Base-by-base conservation (phyloP, 164 flowering plant species). In the Saururus chinensis region DNA sequence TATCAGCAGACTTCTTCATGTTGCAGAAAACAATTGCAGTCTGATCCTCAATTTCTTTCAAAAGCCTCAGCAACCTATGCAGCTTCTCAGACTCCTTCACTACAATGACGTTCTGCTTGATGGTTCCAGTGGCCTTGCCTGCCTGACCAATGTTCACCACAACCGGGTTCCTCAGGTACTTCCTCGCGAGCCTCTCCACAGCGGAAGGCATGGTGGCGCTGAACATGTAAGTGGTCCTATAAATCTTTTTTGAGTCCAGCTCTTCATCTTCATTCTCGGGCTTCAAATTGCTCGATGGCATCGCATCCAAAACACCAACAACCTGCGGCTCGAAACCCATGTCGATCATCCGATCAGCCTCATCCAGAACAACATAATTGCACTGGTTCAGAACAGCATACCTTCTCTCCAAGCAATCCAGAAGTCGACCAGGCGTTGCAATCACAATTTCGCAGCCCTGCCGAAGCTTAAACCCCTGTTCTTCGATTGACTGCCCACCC, bases 261-360 rank as follows among this genome's bases (percentile, higher is more conserved):
- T 91, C 93, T 45, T 91, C 97, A 66, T 90, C 97, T 74, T 90
- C 93, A 68, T 90, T 90, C 73, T 90, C 96, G 0, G 97, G 97
- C 59, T 89, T 89, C 67, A 89, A 53, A 76, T 88, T 91, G 66
- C 93, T 91, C 0, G 97, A 91, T 26, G 95, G 96, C 96, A 85
- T 89, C 21, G 95, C 95, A 68, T 88, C 98, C 64, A 91, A 63
- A 1, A 91, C 95, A 17, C 92, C 93, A 57, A 84, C 77, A 42
- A 91, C 98, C 60, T 91, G 96, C 0, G 92, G 92, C 78, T 87
- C 92, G 49, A 90, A 90, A 63, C 95, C 95, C 97, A 88, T 90
- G 60, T 91, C 93, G n/a, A 90, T 88, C 95, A 86, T 90, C 20
- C 95, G 60, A 73, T 90, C 97, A 60, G 95, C 97, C 75, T 90